Evolutionary conservation across 352 stramenopile genomes (phyloP), one percentile per base, ranked within the genome.

Genomic region (Globisporangium cederbergense): DNA sequence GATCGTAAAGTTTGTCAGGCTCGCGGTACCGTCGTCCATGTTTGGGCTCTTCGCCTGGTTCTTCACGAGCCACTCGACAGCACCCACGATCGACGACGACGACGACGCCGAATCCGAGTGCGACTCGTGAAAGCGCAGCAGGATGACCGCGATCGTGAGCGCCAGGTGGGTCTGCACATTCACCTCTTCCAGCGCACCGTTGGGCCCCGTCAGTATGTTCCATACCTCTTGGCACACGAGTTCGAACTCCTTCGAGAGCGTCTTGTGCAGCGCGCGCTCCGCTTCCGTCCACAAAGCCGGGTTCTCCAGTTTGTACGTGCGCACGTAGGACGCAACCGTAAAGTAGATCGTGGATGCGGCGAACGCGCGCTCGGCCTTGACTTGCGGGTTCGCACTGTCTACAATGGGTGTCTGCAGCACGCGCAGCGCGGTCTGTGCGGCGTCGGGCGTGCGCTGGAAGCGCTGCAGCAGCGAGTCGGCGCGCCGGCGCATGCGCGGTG

Each of bases 251-350:
- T 83, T 84, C 14, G 84, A 80, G 1, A 90, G 54, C 4, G 65
- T 9, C 34, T 86, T 76, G 54, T 93, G 82, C 60, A 84, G 75
- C 11, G 64, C 58, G 1, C 73, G 78, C 55, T 93, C 84, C 5
- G 72, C 66, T 0, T 76, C 66, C 7, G 79, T 86, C 81, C 82
- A 90, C 4, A 69, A 71, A 32, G 61, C 57, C 0, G 69, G 67
- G n/a, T 86, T 72, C 11, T 92, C 79, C 28, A 93, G 68, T 60
- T 87, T 88, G 71, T 88, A 90, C 62, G 84, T 89, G 68, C 78
- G 80, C 59, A 88, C 72, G 59, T 89, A 90, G 10, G 72, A 81
- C 18, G 83, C 70, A 30, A 89, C 85, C 2, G 74, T 77, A 46
- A 81, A 78, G 72, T 94, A 94, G 34, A 92, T 67, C 4, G 83